A percentile compares a stretch with the other conserved stretches of the same genome.
Conservation (phyloP, 2,329 filamentous ascomycete species). For the Ceratocystis papillata region DNA sequence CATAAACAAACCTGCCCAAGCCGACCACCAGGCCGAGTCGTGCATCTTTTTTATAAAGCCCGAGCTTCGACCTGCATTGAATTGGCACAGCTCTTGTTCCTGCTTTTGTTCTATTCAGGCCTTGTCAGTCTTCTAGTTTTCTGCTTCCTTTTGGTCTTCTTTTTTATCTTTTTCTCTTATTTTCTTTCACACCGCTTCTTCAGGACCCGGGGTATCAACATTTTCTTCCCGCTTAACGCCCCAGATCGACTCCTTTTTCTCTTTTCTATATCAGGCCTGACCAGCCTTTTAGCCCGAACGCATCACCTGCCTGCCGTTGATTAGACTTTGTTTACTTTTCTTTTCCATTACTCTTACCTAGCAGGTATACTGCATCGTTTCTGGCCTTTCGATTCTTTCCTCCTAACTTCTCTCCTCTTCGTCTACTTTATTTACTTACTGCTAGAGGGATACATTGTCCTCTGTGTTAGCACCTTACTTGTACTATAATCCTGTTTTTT, state of each 20-base stretch:
- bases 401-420: neutral
- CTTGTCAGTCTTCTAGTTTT: conserved; percentile 4
- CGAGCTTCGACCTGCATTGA: conserved; percentile 12
- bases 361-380: neutral
- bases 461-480: conserved; percentile 6
- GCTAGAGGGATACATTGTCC: conserved; percentile 6
- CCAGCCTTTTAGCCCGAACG: neutral
- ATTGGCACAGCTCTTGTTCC: conserved; percentile 6
- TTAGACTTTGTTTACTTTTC: conserved; percentile 1
- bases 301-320: neutral
- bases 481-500: conserved; percentile 2
- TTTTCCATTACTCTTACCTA: neutral
- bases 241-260: conserved; percentile 14
- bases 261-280: conserved; percentile 13
- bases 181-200: conserved; percentile 18
- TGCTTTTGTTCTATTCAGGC: conserved; percentile 10
- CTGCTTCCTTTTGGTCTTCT: conserved; percentile 6
- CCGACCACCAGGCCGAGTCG: neutral
- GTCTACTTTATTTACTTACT: neutral
- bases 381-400: neutral
- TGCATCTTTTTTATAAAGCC: conserved; percentile 9
- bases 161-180: neutral
- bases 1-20: conserved; percentile 9
- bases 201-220: conserved; percentile 40
- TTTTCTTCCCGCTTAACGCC: conserved; percentile 33